These are phyloP conservation scores for Seiridium cupressi DNA, from an alignment of 2,329 filamentous ascomycete species.

Conservation along the genomic window DNA sequence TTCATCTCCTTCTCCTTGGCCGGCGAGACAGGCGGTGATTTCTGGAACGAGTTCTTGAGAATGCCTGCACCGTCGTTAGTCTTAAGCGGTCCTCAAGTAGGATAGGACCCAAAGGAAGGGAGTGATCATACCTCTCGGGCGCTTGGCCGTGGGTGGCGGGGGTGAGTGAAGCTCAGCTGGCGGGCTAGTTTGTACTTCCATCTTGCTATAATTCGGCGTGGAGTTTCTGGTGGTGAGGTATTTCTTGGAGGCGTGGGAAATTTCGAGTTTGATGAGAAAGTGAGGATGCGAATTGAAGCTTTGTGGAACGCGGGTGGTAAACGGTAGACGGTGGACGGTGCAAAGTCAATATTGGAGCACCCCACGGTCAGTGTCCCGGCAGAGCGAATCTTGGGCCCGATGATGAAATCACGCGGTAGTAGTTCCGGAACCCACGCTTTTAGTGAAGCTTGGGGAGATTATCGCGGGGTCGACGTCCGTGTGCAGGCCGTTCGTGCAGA, in stretches of 20 bases:
- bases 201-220: conserved; percentile 13
- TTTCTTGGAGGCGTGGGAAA: neutral
- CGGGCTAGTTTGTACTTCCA: conserved; percentile 27
- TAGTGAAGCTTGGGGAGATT: too few species aligned
- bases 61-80: conserved; percentile 61
- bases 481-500: neutral
- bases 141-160: conserved; percentile 18
- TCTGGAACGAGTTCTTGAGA: conserved; percentile 82
- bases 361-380: too few species aligned
- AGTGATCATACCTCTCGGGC: conserved; percentile 24
- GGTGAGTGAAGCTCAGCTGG: conserved; percentile 19
- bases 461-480: neutral
- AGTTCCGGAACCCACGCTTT: too few species aligned
- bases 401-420: too few species aligned
- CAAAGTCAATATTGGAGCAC: too few species aligned
- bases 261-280: neutral
- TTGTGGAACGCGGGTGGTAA: neutral
- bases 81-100: too few species aligned
- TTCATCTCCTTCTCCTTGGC: conserved; percentile 52
- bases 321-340: too few species aligned
- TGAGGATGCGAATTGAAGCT: neutral
- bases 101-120: too few species aligned
- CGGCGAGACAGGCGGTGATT: conserved; percentile 55
- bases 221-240: neutral
- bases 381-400: too few species aligned